Evolutionary conservation across 208 protist species (phyloP).

Genomic region (Acanthamoeba royreba): DNA sequence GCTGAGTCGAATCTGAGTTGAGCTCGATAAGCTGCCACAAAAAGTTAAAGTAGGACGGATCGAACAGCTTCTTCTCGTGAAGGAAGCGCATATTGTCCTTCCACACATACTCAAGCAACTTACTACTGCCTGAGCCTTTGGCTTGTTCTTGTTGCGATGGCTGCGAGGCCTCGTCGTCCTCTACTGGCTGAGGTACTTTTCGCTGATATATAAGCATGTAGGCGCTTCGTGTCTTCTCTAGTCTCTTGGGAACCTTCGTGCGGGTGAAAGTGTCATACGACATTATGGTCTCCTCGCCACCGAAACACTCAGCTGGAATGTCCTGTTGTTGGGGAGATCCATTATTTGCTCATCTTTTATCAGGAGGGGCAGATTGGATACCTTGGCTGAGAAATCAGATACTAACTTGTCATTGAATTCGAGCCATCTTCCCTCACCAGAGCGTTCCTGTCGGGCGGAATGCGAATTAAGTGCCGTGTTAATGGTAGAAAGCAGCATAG

Average conservation of each 20-base stretch:
- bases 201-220: constrained; percentile 76
- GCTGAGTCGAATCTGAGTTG: not conserved
- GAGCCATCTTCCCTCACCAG: too few species aligned
- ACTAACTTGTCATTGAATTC: constrained; percentile 71
- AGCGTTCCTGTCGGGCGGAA: too few species aligned
- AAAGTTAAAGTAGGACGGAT: constrained; percentile 23
- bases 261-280: constrained; percentile 53
- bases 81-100: constrained; percentile 31
- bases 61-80: constrained; percentile 13
- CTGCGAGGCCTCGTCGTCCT: too few species aligned
- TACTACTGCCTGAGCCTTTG: not conserved
- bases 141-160: not conserved
- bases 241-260: not conserved
- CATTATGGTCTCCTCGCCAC: constrained; percentile 62
- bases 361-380: too few species aligned
- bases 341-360: too few species aligned
- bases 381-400: constrained; percentile 22
- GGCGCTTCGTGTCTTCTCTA: constrained; percentile 65
- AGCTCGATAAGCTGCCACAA: constrained; percentile 22
- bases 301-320: constrained; percentile 64
- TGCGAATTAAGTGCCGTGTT: too few species aligned
- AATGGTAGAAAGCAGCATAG: too few species aligned
- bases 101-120: not conserved
- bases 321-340: not conserved
- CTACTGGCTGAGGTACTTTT: not conserved